Evolutionary conservation across 1,284 basidiomycete species (phyloP).

Genomic region (Leccinum huronense): DNA sequence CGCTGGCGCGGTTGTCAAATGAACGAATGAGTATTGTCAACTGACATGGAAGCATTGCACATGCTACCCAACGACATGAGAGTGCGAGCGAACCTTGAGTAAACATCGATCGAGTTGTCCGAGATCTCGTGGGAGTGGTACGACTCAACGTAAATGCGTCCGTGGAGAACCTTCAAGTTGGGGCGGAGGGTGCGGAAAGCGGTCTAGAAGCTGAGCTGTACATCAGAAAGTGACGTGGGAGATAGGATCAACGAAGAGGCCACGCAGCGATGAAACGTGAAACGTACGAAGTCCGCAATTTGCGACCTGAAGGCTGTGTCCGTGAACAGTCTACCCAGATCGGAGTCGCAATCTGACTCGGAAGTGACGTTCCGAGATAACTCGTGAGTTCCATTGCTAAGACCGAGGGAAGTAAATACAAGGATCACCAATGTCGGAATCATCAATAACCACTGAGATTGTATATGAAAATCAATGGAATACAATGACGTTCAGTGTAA

Average conservation of each 20-base stretch:
- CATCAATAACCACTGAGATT: too few relatives aligned
- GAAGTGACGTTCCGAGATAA: slow-evolving; percentile 27
- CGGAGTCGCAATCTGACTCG: background rate
- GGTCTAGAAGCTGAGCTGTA: slow-evolving; percentile 22
- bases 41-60: slow-evolving; percentile 24
- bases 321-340: slow-evolving; percentile 7
- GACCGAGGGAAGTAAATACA: too few relatives aligned
- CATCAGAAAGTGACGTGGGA: slow-evolving; percentile 24
- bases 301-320: slow-evolving; percentile 26
- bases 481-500: too few relatives aligned
- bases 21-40: slow-evolving; percentile 24
- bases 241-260: background rate
- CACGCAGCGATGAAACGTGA: background rate
- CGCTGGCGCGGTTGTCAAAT: background rate
- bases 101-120: slow-evolving; percentile 13
- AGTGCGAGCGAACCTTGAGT: slow-evolving; percentile 4
- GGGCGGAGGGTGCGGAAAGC: slow-evolving; percentile 29
- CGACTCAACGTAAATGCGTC: slow-evolving; percentile 27
- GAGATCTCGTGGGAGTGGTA: slow-evolving; percentile 20
- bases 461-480: too few relatives aligned
- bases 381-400: slow-evolving; percentile 19
- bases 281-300: slow-evolving; percentile 30
- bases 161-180: slow-evolving; percentile 19
- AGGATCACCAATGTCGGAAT: too few relatives aligned
- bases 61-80: slow-evolving; percentile 13